Base-by-base conservation (phyloP, 257 asterid species). In the Nemophila menziesii region DNA sequence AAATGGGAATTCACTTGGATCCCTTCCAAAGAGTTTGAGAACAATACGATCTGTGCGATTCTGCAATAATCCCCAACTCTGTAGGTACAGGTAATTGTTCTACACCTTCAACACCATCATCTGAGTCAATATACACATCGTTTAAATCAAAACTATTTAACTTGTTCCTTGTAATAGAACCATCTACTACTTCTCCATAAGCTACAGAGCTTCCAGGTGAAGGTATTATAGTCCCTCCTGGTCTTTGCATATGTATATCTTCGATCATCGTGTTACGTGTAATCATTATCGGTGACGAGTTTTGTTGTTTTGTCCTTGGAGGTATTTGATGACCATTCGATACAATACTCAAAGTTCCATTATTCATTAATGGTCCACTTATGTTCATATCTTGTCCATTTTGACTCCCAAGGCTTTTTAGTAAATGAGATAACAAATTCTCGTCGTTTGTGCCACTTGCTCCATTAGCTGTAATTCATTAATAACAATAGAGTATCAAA, bases 41-140 rank as follows among this genome's bases (percentile, higher is more conserved):
- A 84, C 86, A 56, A 84, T 84, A 49, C 95, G 81, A 64, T 80
- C 81, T 16, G 95, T 84, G 53, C 89, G 75, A 46, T 73, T 70
- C 95, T 84, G 77, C 43, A 59, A 61, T 44, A 15, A 60, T 49
- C 49, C 63, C 79, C 20, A 67, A 41, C 55, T 58, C 66, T 44
- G 57, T 57, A 19, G 78, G 75, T 55, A 51, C 58, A 11, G 78
- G 66, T 33, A 71, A 69, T 52, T 72, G 70, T 56, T 67, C 92
- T 48, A 63, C 18, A 39, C 74, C 79, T 46, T 79, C 94, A 52
- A 43, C 54, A 49, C 73, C 77, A 49, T 79, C 89, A 63, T 79
- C 80, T 43, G 85, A 76, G 62, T 83, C 93, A 46, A 73, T 77
- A 57, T 79, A 83, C 7, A 51, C 62, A 40, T 79, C 86, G 55